These are phyloP conservation scores for Ploettnerulaceae sp. DNA, from an alignment of 2,329 filamentous ascomycete species.

Conservation along the genomic window DNA sequence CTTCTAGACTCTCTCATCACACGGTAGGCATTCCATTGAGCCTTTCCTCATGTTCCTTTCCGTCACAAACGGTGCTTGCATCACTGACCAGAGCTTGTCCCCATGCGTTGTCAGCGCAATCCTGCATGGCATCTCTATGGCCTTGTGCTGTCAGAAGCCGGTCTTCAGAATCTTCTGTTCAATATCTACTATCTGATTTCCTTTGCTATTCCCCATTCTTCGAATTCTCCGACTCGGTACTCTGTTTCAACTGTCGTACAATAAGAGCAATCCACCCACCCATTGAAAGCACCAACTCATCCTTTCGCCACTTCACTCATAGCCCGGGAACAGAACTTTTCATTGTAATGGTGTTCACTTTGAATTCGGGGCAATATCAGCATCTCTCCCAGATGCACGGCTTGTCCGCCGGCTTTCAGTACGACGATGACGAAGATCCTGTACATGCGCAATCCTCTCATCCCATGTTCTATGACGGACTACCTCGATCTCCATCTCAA, in stretches of 20 bases:
- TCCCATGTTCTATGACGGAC: constrained; percentile 26
- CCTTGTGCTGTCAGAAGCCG: constrained; percentile 21
- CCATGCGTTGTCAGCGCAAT: constrained; percentile 33
- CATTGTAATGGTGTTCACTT: constrained; percentile 13
- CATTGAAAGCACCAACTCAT: constrained; percentile 24
- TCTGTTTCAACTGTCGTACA: constrained; percentile 25
- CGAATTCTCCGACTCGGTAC: constrained; percentile 29
- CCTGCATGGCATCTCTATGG: constrained; percentile 28
- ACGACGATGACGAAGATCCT: constrained; percentile 18
- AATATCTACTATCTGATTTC: constrained; percentile 32
- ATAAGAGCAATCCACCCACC: constrained; percentile 25
- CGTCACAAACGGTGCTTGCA: constrained; percentile 30
- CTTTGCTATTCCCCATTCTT: constrained; percentile 31
- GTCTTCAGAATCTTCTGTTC: constrained; percentile 21
- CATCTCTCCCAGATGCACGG: constrained; percentile 20
- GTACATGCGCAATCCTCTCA: constrained; percentile 17
- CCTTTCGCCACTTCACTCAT: constrained; percentile 23
- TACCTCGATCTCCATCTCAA: constrained; percentile 24
- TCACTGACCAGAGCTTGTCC: constrained; percentile 26
- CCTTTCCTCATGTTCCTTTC: constrained; percentile 25
- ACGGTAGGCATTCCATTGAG: constrained; percentile 12
- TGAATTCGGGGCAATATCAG: constrained; percentile 28
- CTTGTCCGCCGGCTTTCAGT: constrained; percentile 24
- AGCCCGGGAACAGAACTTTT: constrained; percentile 15
- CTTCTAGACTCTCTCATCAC: constrained; percentile 21